Evolutionary conservation across 768 basidiomycete genomes (phyloP).

Genomic region (Lactifluus volemus): DNA sequence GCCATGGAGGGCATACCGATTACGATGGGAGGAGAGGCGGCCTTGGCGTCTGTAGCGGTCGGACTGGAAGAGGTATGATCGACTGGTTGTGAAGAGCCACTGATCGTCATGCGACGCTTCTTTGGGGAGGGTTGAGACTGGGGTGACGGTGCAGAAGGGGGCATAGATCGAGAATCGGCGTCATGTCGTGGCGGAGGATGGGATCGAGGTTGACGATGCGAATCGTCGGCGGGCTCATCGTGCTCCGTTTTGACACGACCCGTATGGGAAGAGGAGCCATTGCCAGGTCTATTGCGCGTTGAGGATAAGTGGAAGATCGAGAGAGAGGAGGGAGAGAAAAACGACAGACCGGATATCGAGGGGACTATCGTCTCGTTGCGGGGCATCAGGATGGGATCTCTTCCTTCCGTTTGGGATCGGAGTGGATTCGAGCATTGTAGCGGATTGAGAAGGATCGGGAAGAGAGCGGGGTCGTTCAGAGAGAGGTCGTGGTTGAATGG

Average conservation of each 20-base stretch:
- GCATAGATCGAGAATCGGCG: conserved; percentile 11
- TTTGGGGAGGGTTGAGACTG: conserved; percentile 30
- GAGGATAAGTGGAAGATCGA: conserved; percentile 10
- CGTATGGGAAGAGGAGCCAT: conserved; percentile 34
- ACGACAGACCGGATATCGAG: conserved; percentile 15
- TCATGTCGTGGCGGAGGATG: conserved; percentile 6
- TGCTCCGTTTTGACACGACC: conserved; percentile 57
- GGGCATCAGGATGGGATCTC: conserved; percentile 20
- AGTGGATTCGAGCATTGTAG: conserved; percentile 13
- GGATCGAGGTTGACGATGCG: conserved; percentile 19
- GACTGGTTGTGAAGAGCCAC: conserved; percentile 46
- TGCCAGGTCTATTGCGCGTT: conserved; percentile 18
- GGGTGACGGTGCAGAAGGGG: conserved; percentile 10
- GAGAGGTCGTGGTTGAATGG: conserved; percentile 44
- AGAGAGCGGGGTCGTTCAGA: conserved; percentile 21
- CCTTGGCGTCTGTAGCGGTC: conserved; percentile 29
- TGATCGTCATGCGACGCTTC: conserved; percentile 65
- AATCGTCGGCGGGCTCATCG: conserved; percentile 39
- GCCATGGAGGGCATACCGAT: conserved; percentile 46
- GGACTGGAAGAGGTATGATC: conserved; percentile 41
- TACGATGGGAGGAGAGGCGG: conserved; percentile 59
- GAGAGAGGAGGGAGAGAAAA: conserved; percentile 16
- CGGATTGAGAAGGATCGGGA: conserved; percentile 19
- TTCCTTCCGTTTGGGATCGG: conserved; percentile 23
- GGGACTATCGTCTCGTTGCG: conserved; percentile 7